A percentile compares a stretch with the other conserved stretches of the same genome.
Conservation (phyloP, 139 green algal genomes). For the Parachlorella kessleri region DNA sequence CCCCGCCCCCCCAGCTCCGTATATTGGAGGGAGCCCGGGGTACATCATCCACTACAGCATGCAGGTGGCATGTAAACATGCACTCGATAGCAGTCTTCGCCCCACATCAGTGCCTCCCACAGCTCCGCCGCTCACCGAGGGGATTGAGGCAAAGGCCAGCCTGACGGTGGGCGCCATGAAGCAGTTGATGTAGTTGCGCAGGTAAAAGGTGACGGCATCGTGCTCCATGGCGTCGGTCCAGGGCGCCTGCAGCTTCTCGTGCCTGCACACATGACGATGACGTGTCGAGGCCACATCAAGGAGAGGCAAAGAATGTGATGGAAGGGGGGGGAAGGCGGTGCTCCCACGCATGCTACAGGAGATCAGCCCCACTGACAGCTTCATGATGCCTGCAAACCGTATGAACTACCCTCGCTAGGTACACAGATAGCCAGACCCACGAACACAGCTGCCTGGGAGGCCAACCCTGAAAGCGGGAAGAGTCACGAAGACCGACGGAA, state of each 20-base stretch:
- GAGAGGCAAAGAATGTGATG: background rate
- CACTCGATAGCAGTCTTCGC: background rate
- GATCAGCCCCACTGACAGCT: too few species aligned
- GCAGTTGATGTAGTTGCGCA: conserved; percentile 46
- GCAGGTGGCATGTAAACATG: background rate
- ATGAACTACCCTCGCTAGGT: too few species aligned
- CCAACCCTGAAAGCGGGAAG: too few species aligned
- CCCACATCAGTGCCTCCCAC: background rate
- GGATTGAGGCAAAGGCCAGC: conserved; percentile 45
- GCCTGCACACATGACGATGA: too few species aligned
- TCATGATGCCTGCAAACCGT: too few species aligned
- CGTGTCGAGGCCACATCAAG: too few species aligned
- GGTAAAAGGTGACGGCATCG: conserved; percentile 31
- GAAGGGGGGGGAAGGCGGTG: too few species aligned
- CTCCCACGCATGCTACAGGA: too few species aligned
- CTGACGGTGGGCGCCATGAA: conserved; percentile 23
- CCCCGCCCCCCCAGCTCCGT: background rate
- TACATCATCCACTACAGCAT: too few species aligned
- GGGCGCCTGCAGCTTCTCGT: conserved; percentile 13
- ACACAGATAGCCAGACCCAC: too few species aligned
- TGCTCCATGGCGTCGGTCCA: conserved; percentile 33
- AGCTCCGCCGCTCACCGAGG: conserved; percentile 13
- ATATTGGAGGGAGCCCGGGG: background rate
- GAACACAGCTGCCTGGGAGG: too few species aligned
- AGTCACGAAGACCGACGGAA: too few species aligned